These are phyloP conservation scores for Neckera pumila DNA, from an alignment of 225 moss, liverwort and hornwort genomes.

Conservation along the genomic window DNA sequence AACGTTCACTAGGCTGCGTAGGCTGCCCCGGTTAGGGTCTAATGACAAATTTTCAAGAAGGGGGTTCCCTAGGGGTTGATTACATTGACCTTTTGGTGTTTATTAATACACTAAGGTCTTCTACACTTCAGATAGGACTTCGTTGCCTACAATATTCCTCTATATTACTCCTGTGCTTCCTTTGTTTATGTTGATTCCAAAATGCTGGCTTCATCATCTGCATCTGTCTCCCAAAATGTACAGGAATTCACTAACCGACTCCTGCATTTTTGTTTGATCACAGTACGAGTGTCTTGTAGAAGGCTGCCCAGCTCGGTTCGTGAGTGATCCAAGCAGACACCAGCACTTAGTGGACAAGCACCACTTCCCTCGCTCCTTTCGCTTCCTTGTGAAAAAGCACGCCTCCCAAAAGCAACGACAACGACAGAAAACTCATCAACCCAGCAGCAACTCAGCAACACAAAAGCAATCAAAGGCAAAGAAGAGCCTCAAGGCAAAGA, in stretches of 20 bases:
- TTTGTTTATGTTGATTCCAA: not conserved
- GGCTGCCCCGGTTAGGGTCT: not conserved
- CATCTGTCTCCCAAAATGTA: not conserved
- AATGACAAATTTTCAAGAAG: not conserved
- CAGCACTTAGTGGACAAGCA: constrained; percentile 75
- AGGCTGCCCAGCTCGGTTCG: constrained; percentile 42
- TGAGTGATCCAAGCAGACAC: constrained; percentile 39
- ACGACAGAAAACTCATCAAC: constrained; percentile 32
- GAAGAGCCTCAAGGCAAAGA: constrained; percentile 10
- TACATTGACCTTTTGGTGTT: not conserved
- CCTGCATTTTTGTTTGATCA: not conserved
- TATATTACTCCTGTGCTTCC: not conserved
- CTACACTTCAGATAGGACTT: not conserved
- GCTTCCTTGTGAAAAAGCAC: constrained; percentile 52
- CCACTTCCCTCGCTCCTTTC: constrained; percentile 63
- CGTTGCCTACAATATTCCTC: not conserved
- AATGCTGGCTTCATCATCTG: not conserved
- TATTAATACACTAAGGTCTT: too few species aligned
- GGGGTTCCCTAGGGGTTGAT: not conserved
- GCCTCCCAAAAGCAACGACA: constrained; percentile 60
- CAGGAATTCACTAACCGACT: not conserved
- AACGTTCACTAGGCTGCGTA: not conserved
- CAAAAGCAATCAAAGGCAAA: constrained; percentile 14
- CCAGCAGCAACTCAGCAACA: not conserved
- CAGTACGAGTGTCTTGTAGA: constrained; percentile 82